Evolutionary conservation across 2,329 filamentous ascomycete species (phyloP).

Genomic region (Clonostachys byssicola): DNA sequence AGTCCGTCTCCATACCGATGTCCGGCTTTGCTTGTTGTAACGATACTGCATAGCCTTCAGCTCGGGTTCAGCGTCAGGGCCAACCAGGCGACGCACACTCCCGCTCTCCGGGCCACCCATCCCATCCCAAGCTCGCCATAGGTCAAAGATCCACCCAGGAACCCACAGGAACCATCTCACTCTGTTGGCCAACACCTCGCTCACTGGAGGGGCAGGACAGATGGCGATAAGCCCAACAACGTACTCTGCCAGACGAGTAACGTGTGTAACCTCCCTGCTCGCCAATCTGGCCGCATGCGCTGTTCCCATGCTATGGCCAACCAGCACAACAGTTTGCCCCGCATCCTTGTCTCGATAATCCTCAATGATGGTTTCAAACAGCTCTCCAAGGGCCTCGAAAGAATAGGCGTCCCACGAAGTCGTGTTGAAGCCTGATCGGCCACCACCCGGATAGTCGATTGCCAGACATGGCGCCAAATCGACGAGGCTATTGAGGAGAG

Average conservation of each 20-base stretch:
- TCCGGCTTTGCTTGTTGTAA: conserved; percentile 80
- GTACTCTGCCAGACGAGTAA: conserved; percentile 50
- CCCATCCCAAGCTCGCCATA: conserved; percentile 75
- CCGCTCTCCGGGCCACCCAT: conserved; percentile 72
- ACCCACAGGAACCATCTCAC: conserved; percentile 59
- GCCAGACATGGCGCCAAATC: conserved; percentile 78
- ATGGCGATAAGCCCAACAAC: conserved; percentile 77
- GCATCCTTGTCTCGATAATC: conserved; percentile 62
- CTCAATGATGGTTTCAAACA: conserved; percentile 72
- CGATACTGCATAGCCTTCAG: conserved; percentile 64
- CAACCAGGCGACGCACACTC: conserved; percentile 77
- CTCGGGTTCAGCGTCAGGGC: conserved; percentile 59
- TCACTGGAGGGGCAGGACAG: conserved; percentile 69
- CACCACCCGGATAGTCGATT: conserved; percentile 88
- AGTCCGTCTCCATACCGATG: conserved; percentile 80
- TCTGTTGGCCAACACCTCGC: conserved; percentile 35
- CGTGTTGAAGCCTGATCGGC: conserved; percentile 71
- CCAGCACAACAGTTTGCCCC: conserved; percentile 69
- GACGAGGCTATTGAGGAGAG: conserved; percentile 74
- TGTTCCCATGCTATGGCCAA: conserved; percentile 90
- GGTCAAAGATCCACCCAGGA: conserved; percentile 68
- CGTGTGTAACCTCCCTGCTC: conserved; percentile 32
- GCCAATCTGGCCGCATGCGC: conserved; percentile 72
- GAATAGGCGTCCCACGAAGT: conserved; percentile 75
- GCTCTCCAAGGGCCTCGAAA: conserved; percentile 67